Conservation (phyloP, 805 yeast genomes). For the Sugiyamaella boreocaroliniensis region DNA sequence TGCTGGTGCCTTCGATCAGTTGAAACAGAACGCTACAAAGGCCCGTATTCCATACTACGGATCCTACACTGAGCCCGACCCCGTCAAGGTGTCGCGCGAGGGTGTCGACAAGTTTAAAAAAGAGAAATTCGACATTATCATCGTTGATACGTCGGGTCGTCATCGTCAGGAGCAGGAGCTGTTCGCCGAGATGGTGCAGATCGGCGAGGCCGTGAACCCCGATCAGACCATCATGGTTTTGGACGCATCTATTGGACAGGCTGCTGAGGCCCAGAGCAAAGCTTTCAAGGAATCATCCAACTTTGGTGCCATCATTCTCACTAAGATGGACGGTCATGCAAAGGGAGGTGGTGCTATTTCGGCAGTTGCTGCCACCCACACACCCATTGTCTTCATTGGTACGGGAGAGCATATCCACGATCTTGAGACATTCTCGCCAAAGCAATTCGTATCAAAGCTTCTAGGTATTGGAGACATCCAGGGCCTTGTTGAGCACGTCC, state of each 20-base stretch:
- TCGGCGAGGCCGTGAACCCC: constrained; percentile 81
- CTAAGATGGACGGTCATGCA: constrained; percentile 98
- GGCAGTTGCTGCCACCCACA: constrained; percentile 94
- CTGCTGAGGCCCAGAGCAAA: constrained; percentile 89
- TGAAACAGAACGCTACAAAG: constrained; percentile 94
- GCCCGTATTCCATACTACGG: constrained; percentile 94
- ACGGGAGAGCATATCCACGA: constrained; percentile 97
- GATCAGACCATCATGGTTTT: constrained; percentile 95
- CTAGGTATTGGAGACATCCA: constrained; percentile 94
- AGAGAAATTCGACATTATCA: constrained; percentile 86
- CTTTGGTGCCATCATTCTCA: constrained; percentile 90
- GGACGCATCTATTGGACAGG: constrained; percentile 97
- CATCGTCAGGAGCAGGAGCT: constrained; percentile 91
- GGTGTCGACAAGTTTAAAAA: constrained; percentile 89
- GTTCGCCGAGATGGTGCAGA: constrained; percentile 92
- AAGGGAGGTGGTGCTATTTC: constrained; percentile 99
- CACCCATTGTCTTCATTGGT: constrained; percentile 94
- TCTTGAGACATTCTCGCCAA: constrained; percentile 84
- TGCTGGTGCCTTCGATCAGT: constrained; percentile 99
- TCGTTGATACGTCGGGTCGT: constrained; percentile 97
- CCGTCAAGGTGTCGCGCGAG: constrained; percentile 81
- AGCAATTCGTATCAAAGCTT: constrained; percentile 81
- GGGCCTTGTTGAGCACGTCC: constrained; percentile 89
- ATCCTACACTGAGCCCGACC: constrained; percentile 91
- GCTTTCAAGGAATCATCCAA: constrained; percentile 91